These are phyloP conservation scores for Sporisorium reilianum DNA, from an alignment of 1,284 basidiomycete genomes.

Conservation along the genomic window DNA sequence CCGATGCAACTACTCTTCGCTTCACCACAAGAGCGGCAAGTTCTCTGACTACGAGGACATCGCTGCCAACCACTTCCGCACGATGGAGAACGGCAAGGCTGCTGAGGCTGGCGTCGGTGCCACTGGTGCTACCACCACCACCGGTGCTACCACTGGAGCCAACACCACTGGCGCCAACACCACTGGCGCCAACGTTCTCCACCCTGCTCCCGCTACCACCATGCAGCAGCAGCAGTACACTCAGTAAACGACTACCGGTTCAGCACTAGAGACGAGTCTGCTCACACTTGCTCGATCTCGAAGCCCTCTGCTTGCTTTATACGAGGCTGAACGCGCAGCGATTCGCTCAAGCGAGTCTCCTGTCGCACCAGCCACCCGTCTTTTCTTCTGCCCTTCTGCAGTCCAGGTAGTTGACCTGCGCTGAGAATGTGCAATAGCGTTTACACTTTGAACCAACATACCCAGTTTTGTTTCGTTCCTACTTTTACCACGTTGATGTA, in stretches of 20 bases:
- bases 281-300: background rate
- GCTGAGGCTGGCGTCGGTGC: constrained; percentile 28
- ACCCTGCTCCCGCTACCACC: constrained; percentile 36
- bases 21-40: constrained; percentile 58
- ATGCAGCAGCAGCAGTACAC: constrained; percentile 37
- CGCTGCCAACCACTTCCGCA: constrained; percentile 20
- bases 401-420: background rate
- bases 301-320: background rate
- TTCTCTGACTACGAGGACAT: constrained; percentile 54
- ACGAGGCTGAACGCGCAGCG: background rate
- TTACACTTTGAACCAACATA: constrained; percentile 14
- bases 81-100: constrained; percentile 31
- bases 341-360: background rate
- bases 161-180: constrained; percentile 8
- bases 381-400: background rate
- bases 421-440: background rate
- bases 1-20: constrained; percentile 53
- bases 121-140: constrained; percentile 13
- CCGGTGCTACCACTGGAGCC: constrained; percentile 7
- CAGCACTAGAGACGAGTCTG: background rate
- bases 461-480: constrained; percentile 15
- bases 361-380: too few species aligned
- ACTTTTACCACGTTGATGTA: constrained; percentile 5
- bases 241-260: constrained; percentile 25
- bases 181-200: constrained; percentile 20